Percentiles rank a stretch among this genome's conserved stretches.
phyloP scores from a whole-genome alignment of 2,329 filamentous ascomycete species.

The Fusarium cicatricum region DNA sequence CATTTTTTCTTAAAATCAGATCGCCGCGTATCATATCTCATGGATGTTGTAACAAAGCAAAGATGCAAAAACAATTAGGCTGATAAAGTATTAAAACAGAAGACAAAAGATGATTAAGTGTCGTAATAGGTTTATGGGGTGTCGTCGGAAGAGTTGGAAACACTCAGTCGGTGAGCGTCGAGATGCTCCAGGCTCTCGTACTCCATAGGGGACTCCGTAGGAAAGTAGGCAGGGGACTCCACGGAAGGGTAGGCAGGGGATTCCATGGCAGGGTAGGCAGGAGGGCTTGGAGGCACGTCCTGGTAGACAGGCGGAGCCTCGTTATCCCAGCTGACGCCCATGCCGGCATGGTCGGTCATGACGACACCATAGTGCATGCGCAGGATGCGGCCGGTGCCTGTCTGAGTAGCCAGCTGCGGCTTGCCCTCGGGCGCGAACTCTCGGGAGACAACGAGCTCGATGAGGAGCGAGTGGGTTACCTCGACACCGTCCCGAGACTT shows the following conservation, averaged over 20 bases:
- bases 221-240: conserved; percentile 72
- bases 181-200: conserved; percentile 51
- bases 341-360: conserved; percentile 82
- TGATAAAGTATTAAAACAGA: conserved; percentile 16
- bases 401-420: conserved; percentile 76
- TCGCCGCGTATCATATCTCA: conserved; percentile 42
- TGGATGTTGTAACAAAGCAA: conserved; percentile 31
- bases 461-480: conserved; percentile 83
- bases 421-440: conserved; percentile 81
- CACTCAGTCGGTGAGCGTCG: conserved; percentile 42
- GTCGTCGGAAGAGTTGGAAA: conserved; percentile 31
- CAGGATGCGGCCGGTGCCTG: conserved; percentile 88
- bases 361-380: conserved; percentile 88
- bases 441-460: conserved; percentile 94
- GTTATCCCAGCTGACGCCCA: conserved; percentile 97
- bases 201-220: conserved; percentile 47
- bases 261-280: conserved; percentile 63
- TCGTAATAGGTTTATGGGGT: conserved; percentile 18
- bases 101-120: conserved; percentile 5
- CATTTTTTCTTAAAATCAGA: conserved; percentile 37
- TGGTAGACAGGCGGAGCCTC: conserved; percentile 94
- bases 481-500: conserved; percentile 78
- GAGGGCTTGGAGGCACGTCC: conserved; percentile 88
- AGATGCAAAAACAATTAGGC: conserved; percentile 12
- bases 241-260: conserved; percentile 60